Evolutionary conservation across 371 early-diverging fungal species (phyloP).

Genomic region (Mucor circinelloides): DNA sequence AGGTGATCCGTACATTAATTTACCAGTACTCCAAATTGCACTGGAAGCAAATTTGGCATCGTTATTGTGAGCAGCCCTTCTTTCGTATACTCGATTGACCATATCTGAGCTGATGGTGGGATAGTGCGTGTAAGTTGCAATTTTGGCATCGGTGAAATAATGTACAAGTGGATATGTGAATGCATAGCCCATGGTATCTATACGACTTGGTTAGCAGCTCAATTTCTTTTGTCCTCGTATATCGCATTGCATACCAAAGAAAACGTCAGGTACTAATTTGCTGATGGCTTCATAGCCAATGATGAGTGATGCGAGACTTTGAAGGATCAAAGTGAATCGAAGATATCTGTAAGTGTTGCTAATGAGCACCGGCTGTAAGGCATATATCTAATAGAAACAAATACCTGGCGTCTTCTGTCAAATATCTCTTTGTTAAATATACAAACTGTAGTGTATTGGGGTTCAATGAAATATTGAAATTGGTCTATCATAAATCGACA

Average conservation of each 20-base stretch:
- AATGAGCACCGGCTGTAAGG: too few species aligned
- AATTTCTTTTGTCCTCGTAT: too few species aligned
- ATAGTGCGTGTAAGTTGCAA: constrained; percentile 94
- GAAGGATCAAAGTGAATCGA: constrained; percentile 82
- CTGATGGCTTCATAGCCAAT: constrained; percentile 80
- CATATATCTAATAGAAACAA: neutral
- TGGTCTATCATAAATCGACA: constrained; percentile 41
- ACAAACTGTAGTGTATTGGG: constrained; percentile 60
- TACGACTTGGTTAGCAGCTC: neutral
- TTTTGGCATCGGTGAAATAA: constrained; percentile 58
- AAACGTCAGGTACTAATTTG: constrained; percentile 77
- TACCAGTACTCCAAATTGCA: constrained; percentile 60
- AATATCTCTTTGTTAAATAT: constrained; percentile 62
- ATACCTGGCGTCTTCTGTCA: constrained; percentile 72
- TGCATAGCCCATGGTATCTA: constrained; percentile 95
- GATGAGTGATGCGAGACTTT: constrained; percentile 81
- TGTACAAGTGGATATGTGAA: constrained; percentile 88
- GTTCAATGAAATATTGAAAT: constrained; percentile 74
- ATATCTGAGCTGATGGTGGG: constrained; percentile 97
- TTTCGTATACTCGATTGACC: constrained; percentile 76
- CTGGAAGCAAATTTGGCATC: constrained; percentile 55
- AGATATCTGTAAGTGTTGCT: constrained; percentile 61
- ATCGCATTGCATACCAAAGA: constrained; percentile 61
- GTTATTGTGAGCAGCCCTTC: constrained; percentile 73
- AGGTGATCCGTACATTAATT: constrained; percentile 55